Percentiles rank a stretch among this genome's conserved stretches.
Conservation (phyloP, 1,139 yeast species). For the Ogataea hybrid region DNA sequence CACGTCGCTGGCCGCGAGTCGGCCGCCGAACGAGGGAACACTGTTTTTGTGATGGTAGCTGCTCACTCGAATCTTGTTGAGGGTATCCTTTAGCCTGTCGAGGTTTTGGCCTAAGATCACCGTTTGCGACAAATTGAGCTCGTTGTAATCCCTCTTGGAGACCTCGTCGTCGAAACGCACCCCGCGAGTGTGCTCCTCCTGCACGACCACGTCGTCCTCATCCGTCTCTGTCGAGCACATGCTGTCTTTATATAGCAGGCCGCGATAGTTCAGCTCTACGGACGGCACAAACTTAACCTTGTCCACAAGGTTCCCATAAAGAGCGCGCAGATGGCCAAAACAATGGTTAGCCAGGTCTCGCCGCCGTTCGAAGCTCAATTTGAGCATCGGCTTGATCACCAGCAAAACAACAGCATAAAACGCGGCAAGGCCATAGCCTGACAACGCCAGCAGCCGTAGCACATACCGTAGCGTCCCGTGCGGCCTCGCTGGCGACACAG, state of each 20-base stretch:
- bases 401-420: constrained; percentile 26
- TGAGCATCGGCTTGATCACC: constrained; percentile 27
- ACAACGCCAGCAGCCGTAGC: constrained; percentile 27
- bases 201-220: constrained; percentile 10
- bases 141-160: constrained; percentile 12
- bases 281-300: constrained; percentile 32
- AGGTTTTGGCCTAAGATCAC: constrained; percentile 17
- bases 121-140: constrained; percentile 18
- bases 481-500: constrained; percentile 9
- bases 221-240: constrained; percentile 33
- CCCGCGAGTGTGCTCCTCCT: constrained; percentile 14
- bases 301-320: constrained; percentile 19
- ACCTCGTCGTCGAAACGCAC: constrained; percentile 27
- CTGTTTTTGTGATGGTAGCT: constrained; percentile 23
- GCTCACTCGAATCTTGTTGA: constrained; percentile 24
- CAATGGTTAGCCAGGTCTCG: constrained; percentile 24
- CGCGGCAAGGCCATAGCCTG: constrained; percentile 25
- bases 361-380: constrained; percentile 28
- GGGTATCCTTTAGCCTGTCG: constrained; percentile 18
- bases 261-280: constrained; percentile 40
- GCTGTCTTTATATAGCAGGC: constrained; percentile 41
- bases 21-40: constrained; percentile 20
- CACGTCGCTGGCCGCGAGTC: constrained; percentile 21
- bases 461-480: constrained; percentile 30
- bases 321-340: constrained; percentile 17